Conservation (phyloP, 2,329 filamentous ascomycete species). For the Exophiala spinifera region DNA sequence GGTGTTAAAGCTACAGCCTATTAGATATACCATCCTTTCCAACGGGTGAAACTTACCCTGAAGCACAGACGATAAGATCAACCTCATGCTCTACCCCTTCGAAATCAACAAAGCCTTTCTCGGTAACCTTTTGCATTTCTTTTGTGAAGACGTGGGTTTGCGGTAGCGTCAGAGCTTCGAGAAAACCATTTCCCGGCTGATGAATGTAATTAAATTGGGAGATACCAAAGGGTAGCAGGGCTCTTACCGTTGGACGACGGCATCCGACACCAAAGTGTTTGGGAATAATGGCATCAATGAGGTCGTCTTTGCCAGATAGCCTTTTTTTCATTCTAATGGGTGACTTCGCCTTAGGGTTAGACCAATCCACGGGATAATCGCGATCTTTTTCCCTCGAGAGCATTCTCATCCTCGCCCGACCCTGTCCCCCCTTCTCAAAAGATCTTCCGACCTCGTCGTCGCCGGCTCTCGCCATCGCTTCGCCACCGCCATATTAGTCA, state of each 20-base stretch:
- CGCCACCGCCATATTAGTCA: no score
- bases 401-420: no score
- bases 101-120: slow-evolving; percentile 33
- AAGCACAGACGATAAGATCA: slow-evolving; percentile 25
- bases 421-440: no score
- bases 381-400: no score
- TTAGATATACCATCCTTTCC: not conserved
- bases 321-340: slow-evolving; percentile 20
- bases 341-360: no score
- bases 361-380: no score
- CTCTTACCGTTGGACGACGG: slow-evolving; percentile 39
- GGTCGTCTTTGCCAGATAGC: slow-evolving; percentile 34
- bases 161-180: slow-evolving; percentile 34
- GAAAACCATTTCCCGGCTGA: slow-evolving; percentile 26
- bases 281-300: slow-evolving; percentile 47
- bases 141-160: slow-evolving; percentile 47
- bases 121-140: slow-evolving; percentile 38
- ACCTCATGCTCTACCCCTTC: slow-evolving; percentile 28
- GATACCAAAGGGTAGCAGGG: not conserved
- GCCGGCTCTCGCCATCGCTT: no score
- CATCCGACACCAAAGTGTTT: slow-evolving; percentile 43
- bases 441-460: no score
- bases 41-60: slow-evolving; percentile 6
- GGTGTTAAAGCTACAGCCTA: slow-evolving; percentile 15
- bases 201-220: not conserved